These are phyloP conservation scores for Colletotrichum cereale DNA, from an alignment of 2,329 filamentous ascomycete species.

Conservation along the genomic window DNA sequence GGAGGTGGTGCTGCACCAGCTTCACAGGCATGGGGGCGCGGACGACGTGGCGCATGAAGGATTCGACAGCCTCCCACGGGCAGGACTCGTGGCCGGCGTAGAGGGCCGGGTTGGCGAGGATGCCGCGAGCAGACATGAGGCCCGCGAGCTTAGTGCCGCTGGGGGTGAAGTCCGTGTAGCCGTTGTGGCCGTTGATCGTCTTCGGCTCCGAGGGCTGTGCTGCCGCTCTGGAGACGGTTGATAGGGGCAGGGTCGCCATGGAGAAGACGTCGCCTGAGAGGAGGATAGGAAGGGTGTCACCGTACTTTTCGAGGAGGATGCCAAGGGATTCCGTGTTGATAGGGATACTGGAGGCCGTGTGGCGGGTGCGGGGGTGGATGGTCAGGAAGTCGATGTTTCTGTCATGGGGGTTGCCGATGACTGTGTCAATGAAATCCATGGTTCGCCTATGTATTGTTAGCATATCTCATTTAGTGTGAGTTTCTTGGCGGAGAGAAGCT, in stretches of 20 bases:
- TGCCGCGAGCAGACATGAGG: constrained; percentile 78
- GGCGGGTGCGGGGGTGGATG: constrained; percentile 74
- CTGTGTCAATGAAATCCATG: constrained; percentile 72
- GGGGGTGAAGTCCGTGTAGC: constrained; percentile 43
- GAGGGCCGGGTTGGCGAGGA: constrained; percentile 76
- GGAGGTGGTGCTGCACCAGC: constrained; percentile 74
- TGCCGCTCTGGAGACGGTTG: constrained; percentile 42
- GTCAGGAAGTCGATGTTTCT: constrained; percentile 76
- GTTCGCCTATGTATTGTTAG: constrained; percentile 56
- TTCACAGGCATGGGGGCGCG: constrained; percentile 72
- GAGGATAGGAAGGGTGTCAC: constrained; percentile 70
- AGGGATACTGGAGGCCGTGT: constrained; percentile 70
- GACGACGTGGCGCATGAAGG: constrained; percentile 71
- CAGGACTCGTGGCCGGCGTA: constrained; percentile 70
- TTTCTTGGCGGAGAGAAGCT: neutral
- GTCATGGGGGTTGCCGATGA: constrained; percentile 65
- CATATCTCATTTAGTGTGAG: neutral
- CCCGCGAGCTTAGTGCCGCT: constrained; percentile 67
- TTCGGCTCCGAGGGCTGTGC: neutral
- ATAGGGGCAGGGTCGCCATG: constrained; percentile 62
- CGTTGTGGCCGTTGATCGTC: constrained; percentile 7
- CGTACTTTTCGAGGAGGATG: constrained; percentile 64
- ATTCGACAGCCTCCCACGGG: constrained; percentile 72
- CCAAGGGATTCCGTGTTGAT: constrained; percentile 73
- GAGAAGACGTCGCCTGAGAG: constrained; percentile 79